A percentile compares a stretch with the other conserved stretches of the same genome.
Evolutionary conservation across 2,329 filamentous ascomycete genomes (phyloP).

Genomic region (Venturia pyrina): DNA sequence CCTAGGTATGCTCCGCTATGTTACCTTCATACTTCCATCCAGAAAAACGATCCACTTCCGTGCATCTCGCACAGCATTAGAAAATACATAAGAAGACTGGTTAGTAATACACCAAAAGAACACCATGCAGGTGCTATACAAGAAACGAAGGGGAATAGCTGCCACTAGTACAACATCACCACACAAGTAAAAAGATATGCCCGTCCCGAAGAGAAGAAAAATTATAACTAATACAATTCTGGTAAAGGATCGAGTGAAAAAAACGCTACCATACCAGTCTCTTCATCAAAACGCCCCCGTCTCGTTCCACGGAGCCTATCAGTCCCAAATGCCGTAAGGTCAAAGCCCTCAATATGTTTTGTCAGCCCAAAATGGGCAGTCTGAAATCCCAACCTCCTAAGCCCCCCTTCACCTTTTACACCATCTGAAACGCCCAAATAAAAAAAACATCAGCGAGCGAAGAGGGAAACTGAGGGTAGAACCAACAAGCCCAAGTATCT

Average conservation of each 20-base stretch:
- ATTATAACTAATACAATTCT: neutral
- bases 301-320: neutral
- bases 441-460: neutral
- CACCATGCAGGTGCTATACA: neutral
- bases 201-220: neutral
- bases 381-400: neutral
- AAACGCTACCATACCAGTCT: neutral
- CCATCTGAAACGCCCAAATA: neutral
- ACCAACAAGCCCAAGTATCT: neutral
- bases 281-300: neutral
- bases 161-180: too few relatives aligned
- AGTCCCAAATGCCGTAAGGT: neutral
- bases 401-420: neutral
- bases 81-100: neutral
- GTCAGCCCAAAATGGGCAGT: neutral
- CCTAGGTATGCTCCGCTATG: too few relatives aligned
- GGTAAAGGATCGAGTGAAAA: neutral
- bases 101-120: neutral
- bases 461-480: neutral
- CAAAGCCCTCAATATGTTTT: neutral
- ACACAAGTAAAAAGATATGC: neutral
- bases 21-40: too few relatives aligned
- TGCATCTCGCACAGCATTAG: neutral
- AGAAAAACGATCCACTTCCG: too few relatives aligned
- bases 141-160: neutral